Percentiles rank a stretch among this genome's conserved stretches.
phyloP scores from a whole-genome alignment of 345 rosid species.

The Citrus cavaleriei region DNA sequence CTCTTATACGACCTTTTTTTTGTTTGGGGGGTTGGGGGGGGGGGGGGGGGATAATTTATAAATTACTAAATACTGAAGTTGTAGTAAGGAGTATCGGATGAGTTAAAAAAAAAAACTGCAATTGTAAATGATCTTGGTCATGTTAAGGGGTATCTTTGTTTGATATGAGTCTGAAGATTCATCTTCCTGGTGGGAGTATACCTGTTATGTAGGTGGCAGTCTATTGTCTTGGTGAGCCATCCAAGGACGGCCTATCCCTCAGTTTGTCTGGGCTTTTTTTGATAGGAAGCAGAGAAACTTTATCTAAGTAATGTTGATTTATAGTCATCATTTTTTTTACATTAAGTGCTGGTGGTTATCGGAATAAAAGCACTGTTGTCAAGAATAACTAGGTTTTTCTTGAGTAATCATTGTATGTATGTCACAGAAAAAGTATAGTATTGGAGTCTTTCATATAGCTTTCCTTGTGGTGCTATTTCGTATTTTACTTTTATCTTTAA shows the following conservation, averaged over 20 bases:
- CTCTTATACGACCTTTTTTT: background rate
- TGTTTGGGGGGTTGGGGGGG: too few relatives aligned
- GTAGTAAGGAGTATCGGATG: background rate
- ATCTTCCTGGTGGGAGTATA: background rate
- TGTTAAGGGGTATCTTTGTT: background rate
- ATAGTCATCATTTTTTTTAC: background rate
- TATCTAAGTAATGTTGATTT: background rate
- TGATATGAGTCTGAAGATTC: background rate
- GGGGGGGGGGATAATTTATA: too few relatives aligned
- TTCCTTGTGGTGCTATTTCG: background rate
- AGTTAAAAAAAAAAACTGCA: background rate
- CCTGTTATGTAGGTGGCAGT: background rate
- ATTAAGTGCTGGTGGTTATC: background rate
- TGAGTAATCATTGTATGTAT: background rate
- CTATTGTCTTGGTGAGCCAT: background rate
- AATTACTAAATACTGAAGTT: background rate
- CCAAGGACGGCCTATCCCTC: background rate
- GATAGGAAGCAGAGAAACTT: too few relatives aligned
- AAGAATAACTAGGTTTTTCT: background rate
- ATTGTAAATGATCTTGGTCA: background rate
- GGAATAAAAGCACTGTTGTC: background rate
- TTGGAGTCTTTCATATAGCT: background rate
- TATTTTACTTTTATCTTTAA: background rate
- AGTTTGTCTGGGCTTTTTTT: background rate
- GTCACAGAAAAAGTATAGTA: background rate